Evolutionary conservation across 352 stramenopile genomes (phyloP), one percentile per base, ranked within the genome.

Genomic region (Pythium rhizo-oryzae): DNA sequence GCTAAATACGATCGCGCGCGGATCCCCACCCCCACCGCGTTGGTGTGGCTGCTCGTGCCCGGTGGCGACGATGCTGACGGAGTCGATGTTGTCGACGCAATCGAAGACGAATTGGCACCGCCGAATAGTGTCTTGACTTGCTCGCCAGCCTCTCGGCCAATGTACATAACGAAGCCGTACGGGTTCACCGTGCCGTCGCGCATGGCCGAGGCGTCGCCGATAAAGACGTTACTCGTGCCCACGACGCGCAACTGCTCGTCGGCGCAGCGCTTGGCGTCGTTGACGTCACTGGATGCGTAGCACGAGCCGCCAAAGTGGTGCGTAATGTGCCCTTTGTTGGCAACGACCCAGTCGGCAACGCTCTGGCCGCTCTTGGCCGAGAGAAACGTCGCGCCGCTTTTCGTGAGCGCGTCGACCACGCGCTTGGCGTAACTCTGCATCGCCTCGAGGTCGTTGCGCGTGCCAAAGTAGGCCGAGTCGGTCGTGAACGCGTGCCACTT

Each of bases 141-240:
- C 39, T 63, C 70, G 4, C 67, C 85, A 28, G 75, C 80, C 50
- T 92, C 79, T 5, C 73, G 68, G 0, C 83, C 85, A 16, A 79
- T 78, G 71, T 93, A 90, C 85, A 91, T 92, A 59, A 92, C 70
- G 52, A 92, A 92, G 23, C 75, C 83, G 64, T 88, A 92, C 59
- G 85, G 85, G 66, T 92, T 94, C 24, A 91, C 80, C 0, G 84
- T 92, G 12, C 86, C 86, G 9, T 89, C 82, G 9, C 71, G 70
- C 84, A 90, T 90, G n/a, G 78, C 69, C 24, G 75, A 88, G 8
- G 67, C 84, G 50, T 94, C 84, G 1, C 69, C 75, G 18, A 94
- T 70, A 51, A 89, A 92, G 24, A 92, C 71, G 72, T 94, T 92
- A 60, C 52, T 79, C 6, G 82, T 91, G 24, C 84, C 86, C 16